Conservation (phyloP, 305 asterid genomes). For the Fraxinus floribunda region DNA sequence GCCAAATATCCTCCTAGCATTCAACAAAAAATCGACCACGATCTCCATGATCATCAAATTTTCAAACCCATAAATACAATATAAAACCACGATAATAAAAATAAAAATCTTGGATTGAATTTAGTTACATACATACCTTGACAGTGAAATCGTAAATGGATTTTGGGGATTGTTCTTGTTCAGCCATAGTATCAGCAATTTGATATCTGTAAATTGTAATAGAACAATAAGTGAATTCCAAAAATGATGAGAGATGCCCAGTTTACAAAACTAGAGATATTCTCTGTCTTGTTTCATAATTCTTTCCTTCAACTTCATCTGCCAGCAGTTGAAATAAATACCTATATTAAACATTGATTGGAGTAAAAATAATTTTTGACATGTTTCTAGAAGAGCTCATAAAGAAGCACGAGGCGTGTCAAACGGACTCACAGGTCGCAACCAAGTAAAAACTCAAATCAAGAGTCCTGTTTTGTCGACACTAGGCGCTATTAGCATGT, state of each 20-base stretch:
- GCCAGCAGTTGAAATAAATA: background rate
- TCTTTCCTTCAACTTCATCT: too few relatives aligned
- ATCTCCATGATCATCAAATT: background rate
- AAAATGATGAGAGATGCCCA: constrained; percentile 49
- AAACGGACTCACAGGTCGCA: too few relatives aligned
- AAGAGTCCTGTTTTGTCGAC: too few relatives aligned
- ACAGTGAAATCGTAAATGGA: constrained; percentile 64
- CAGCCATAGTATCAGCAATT: constrained; percentile 28
- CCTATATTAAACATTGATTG: too few relatives aligned
- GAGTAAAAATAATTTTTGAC: too few relatives aligned
- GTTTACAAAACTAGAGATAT: constrained; percentile 19
- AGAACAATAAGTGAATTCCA: constrained; percentile 45
- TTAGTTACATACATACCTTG: constrained; percentile 39
- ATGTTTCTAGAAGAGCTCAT: too few relatives aligned
- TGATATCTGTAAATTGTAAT: constrained; percentile 36
- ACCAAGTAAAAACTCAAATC: too few relatives aligned
- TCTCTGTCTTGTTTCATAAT: too few relatives aligned
- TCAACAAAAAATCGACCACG: background rate
- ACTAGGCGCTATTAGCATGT: too few relatives aligned
- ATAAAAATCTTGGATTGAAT: background rate
- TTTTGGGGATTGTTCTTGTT: constrained; percentile 37
- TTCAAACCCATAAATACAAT: background rate
- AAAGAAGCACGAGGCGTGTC: too few relatives aligned
- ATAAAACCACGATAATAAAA: background rate
- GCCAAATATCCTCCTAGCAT: background rate